Percentiles rank a stretch among this genome's conserved stretches.
Evolutionary conservation across 75 land plant species (phyloP).

Genomic region (Pseudotsuga menziesii): DNA sequence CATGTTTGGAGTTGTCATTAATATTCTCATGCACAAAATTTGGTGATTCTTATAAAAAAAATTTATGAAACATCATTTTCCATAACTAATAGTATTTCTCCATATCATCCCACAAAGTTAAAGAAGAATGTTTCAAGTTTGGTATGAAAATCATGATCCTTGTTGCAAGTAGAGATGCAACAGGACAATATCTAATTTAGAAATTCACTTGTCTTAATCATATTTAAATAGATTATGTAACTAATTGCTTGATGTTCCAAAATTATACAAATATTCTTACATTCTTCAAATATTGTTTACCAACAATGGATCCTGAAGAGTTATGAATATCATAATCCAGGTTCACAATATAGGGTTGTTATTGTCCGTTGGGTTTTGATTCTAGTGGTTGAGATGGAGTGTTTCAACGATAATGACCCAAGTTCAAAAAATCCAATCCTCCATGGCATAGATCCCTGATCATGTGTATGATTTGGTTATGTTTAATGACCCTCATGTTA

Average conservation of each 20-base stretch:
- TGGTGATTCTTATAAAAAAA: conserved; percentile 23
- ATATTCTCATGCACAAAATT: conserved; percentile 61
- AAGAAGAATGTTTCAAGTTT: background rate
- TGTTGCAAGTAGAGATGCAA: background rate
- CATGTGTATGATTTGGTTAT: too few species aligned
- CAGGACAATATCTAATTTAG: background rate
- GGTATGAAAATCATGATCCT: background rate
- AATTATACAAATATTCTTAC: too few species aligned
- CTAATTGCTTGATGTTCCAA: background rate
- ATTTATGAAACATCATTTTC: too few species aligned
- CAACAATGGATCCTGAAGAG: background rate
- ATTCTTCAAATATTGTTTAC: background rate
- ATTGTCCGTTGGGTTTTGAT: background rate
- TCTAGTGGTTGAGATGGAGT: too few species aligned
- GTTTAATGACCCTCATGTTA: too few species aligned
- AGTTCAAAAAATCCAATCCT: too few species aligned
- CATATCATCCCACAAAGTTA: too few species aligned
- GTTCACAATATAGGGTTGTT: background rate
- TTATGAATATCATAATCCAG: background rate
- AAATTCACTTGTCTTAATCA: background rate
- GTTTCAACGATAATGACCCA: too few species aligned
- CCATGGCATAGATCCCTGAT: too few species aligned
- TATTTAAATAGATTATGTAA: background rate
- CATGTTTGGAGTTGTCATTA: conserved; percentile 79
- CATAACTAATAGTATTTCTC: too few species aligned